Conservation (phyloP, 108 stramenopile species). For the Stephanodiscus triporus region DNA sequence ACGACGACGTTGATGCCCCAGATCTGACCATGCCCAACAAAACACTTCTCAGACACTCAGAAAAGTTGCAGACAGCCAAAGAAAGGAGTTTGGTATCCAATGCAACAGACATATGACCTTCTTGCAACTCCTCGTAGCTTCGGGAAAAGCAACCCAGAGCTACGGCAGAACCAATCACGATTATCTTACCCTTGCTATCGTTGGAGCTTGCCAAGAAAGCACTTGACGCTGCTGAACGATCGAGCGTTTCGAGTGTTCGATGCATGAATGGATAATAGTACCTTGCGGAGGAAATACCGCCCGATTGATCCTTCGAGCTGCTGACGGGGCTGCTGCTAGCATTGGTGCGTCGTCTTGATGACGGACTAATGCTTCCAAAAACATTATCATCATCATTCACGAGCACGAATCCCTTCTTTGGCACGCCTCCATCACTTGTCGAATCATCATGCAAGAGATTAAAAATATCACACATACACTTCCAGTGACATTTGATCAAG, state of each 20-base stretch:
- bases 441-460: slow-evolving; percentile 4
- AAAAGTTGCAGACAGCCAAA: slow-evolving; percentile 34
- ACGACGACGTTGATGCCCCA: not conserved
- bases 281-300: slow-evolving; percentile 1
- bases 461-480: slow-evolving; percentile 21
- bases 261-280: slow-evolving; percentile 56
- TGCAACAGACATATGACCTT: slow-evolving; percentile 21
- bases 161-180: slow-evolving; percentile 45
- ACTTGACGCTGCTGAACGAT: slow-evolving; percentile 32
- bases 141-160: slow-evolving; percentile 20
- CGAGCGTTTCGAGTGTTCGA: slow-evolving; percentile 51
- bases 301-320: not conserved
- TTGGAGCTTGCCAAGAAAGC: slow-evolving; percentile 25
- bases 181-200: slow-evolving; percentile 26
- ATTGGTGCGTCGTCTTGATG: not conserved
- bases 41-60: slow-evolving; percentile 21
- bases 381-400: slow-evolving; percentile 40
- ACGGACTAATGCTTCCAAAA: not conserved
- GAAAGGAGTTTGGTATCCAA: slow-evolving; percentile 51
- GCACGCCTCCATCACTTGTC: not conserved
- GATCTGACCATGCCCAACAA: not conserved
- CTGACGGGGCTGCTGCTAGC: not conserved
- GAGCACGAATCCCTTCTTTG: slow-evolving; percentile 4
- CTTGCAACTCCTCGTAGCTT: slow-evolving; percentile 2
- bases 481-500: slow-evolving; percentile 34